Conservation (phyloP, 1,139 yeast genomes). For the Geotrichum armillariae region DNA sequence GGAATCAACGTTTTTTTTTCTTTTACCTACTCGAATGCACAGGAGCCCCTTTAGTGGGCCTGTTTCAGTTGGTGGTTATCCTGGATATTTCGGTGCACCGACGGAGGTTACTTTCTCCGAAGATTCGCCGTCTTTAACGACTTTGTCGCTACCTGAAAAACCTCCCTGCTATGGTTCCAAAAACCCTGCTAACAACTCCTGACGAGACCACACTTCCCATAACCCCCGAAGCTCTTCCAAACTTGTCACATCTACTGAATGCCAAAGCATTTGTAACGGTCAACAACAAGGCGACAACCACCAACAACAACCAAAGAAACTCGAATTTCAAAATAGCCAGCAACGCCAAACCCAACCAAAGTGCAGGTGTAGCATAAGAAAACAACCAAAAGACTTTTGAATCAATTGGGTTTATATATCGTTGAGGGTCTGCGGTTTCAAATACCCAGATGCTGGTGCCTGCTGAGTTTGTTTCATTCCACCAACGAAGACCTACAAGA, state of each 20-base stretch:
- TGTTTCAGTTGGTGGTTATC: too few relatives aligned
- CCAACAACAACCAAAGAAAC: constrained; percentile 62
- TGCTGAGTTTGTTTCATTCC: constrained; percentile 57
- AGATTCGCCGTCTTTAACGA: too few relatives aligned
- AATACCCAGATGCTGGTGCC: constrained; percentile 87
- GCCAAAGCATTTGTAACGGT: constrained; percentile 85
- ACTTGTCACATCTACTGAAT: constrained; percentile 87
- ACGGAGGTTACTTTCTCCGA: too few relatives aligned
- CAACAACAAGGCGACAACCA: constrained; percentile 64
- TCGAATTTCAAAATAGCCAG: constrained; percentile 77
- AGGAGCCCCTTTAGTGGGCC: too few relatives aligned
- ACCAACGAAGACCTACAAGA: constrained; percentile 92
- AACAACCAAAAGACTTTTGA: constrained; percentile 85
- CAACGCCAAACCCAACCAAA: constrained; percentile 73
- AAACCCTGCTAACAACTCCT: constrained; percentile 27
- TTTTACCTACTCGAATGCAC: too few relatives aligned
- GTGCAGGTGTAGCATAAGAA: constrained; percentile 68
- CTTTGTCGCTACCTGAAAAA: constrained; percentile 17
- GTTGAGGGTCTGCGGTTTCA: constrained; percentile 79
- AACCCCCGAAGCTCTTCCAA: constrained; percentile 70
- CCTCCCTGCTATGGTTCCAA: constrained; percentile 24
- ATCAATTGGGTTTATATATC: constrained; percentile 88
- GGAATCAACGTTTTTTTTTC: too few relatives aligned
- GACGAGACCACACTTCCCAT: constrained; percentile 40
- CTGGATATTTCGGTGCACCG: too few relatives aligned